Evolutionary conservation across 192 early-diverging fungal species (phyloP).

Genomic region (Linnemannia zychae): DNA sequence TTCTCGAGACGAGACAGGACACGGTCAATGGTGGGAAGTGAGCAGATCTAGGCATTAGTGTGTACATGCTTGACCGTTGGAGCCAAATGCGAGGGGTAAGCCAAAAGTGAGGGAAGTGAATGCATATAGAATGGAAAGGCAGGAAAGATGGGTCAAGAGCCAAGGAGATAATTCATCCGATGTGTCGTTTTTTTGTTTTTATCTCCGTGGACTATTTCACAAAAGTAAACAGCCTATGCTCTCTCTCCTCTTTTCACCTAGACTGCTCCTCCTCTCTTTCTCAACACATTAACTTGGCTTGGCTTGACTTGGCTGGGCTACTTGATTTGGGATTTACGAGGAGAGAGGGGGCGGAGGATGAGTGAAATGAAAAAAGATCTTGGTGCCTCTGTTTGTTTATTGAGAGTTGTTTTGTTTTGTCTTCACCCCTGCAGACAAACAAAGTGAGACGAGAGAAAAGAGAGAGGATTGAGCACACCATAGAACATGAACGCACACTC

Average conservation of each 20-base stretch:
- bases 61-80: neutral
- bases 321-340: neutral
- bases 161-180: neutral
- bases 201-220: neutral
- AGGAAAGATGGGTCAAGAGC: neutral
- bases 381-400: neutral
- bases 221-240: neutral
- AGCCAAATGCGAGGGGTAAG: neutral
- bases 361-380: neutral
- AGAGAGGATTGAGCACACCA: constrained; percentile 7
- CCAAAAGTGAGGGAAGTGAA: neutral
- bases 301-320: neutral
- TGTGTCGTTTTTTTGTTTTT: neutral
- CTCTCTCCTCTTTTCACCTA: neutral
- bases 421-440: neutral
- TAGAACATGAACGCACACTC: neutral
- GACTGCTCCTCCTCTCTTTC: neutral
- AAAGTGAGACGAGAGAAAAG: too few relatives aligned
- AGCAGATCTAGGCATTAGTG: neutral
- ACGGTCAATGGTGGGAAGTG: neutral
- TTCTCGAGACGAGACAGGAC: neutral
- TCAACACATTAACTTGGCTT: neutral
- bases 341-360: too few relatives aligned
- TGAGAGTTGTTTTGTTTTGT: neutral
- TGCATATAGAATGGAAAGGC: neutral